Base-by-base conservation (phyloP, 164 flowering plant species). In the Berberis thunbergii region DNA sequence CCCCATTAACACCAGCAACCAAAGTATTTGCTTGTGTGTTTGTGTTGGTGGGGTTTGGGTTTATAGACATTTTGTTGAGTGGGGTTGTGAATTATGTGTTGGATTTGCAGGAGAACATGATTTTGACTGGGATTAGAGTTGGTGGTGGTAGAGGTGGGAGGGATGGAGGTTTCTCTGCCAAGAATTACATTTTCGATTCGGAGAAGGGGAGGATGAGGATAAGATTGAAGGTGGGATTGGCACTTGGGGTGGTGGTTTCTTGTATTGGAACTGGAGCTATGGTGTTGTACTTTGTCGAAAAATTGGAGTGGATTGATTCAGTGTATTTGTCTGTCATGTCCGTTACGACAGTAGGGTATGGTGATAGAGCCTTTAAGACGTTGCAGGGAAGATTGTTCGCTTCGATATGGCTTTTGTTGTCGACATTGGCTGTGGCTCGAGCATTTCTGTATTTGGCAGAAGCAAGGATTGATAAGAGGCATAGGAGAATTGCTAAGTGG, bases 131-230 rank as follows among this genome's bases (percentile, higher is more conserved):
- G 10, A 68, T 76, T 59, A 70, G 65, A 2, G 73, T 65, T n/a
- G 70, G 67, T 2, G 59, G 26, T 26, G 26, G n/a, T n/a, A n/a
- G n/a, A 26, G 26, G 26, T 26, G 26, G 60, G 1, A 10, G 38
- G n/a, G 43, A 57, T 6, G 69, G 67, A 4, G 72, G 72, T 12
- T 74, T 72, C 11, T 69, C 72, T 1, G 81, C 83, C 0, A 68
- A 74, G 60, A 67, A 78, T 50, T 83, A 80, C 69, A 80, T 85
- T 49, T 75, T 80, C 4, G 83, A 85, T 65, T 74, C 73, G n/a
- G 78, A 81, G 41, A 85, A 81, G 66, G 90, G 90, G 0, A 73
- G 90, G 69, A 79, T 85, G 86, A 72, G 87, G 66, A 85, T 83
- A 46, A 75, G 86, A 40, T 63, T 81, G 70, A 85, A 81, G 67